Conservation (phyloP, 2,329 filamentous ascomycete species). For the Aspergillus fructus region DNA sequence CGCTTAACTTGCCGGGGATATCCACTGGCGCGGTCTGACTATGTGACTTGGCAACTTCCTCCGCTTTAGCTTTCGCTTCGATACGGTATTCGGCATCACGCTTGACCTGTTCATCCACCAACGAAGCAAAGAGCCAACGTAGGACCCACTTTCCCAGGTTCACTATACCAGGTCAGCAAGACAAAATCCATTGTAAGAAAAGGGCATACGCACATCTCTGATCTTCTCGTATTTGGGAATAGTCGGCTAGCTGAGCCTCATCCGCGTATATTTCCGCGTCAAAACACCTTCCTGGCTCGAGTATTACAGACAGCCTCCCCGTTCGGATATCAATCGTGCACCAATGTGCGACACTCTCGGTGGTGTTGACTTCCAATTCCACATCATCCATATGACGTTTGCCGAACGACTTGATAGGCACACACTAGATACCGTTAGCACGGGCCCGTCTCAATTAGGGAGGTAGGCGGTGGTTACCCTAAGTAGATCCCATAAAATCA, state of each 20-base stretch:
- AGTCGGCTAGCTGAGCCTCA: conserved; percentile 71
- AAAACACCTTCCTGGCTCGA: conserved; percentile 95
- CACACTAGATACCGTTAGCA: conserved; percentile 59
- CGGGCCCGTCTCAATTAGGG: not conserved
- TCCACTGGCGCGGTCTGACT: conserved; percentile 63
- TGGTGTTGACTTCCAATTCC: conserved; percentile 78
- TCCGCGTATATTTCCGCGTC: conserved; percentile 97
- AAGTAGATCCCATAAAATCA: conserved; percentile 91
- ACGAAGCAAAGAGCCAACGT: conserved; percentile 82
- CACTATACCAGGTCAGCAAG: conserved; percentile 52
- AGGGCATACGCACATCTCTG: conserved; percentile 70
- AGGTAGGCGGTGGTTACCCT: conserved; percentile 52
- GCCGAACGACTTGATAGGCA: conserved; percentile 86
- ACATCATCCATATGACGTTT: conserved; percentile 94
- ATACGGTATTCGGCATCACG: conserved; percentile 74
- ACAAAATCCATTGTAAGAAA: not conserved
- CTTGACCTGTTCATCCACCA: conserved; percentile 87
- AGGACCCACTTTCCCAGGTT: conserved; percentile 97
- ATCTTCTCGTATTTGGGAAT: conserved; percentile 83
- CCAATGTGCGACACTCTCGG: conserved; percentile 90
- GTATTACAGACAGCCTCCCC: conserved; percentile 81
- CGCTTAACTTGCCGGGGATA: conserved; percentile 45
- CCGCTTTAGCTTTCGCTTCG: conserved; percentile 62
- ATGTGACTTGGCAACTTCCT: conserved; percentile 57
- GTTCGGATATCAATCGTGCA: conserved; percentile 93